Base-by-base conservation (phyloP, 495 filamentous ascomycete species). In the Neurospora sp. region DNA sequence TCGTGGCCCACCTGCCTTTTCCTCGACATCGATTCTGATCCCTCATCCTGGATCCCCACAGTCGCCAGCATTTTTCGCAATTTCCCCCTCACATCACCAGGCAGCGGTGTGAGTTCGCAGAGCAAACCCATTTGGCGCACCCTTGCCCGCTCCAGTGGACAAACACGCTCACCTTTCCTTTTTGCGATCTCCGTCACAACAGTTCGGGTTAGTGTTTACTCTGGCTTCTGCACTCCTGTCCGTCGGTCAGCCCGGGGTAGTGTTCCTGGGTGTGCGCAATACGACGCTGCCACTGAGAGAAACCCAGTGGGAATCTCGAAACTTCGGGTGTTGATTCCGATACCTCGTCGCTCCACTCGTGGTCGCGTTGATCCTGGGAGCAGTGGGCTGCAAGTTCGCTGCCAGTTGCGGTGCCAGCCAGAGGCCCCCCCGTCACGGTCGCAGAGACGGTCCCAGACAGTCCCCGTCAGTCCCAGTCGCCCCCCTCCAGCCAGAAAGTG, bases 271-370 rank as follows among this genome's bases (percentile, higher is more conserved):
- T 31, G 49, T 39, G 72, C 46, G 70, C 27, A 35, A 72, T 60
- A 72, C 72, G 49, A 73, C 70, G 44, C 54, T 74, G 70, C 70
- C 66, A 39, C 72, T 42, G 72, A 71, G 71, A 74, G 72, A 78
- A 76, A 76, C 80, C 78, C 77, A 82, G 81, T 83, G 81, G 80
- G 78, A 78, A 79, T 79, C 76, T 81, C 81, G 78, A 83, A 81
- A 82, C 79, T 78, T 81, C 82, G 81, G 82, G 82, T 79, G 76
- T 78, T 78, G 78, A 78, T 83, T 84, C 82, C 83, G 83, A 81
- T 80, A 76, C 80, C 77, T 83, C 78, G 74, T 79, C 80, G 77
- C 81, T 83, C 80, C 83, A 82, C 81, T 70, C 41, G 39, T 70
- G 70, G 71, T 76, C 37, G 71, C 75, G 76, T 74, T 79, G 75